Evolutionary conservation across 2,329 filamentous ascomycete genomes (phyloP).

Genomic region (Alternaria viburni): DNA sequence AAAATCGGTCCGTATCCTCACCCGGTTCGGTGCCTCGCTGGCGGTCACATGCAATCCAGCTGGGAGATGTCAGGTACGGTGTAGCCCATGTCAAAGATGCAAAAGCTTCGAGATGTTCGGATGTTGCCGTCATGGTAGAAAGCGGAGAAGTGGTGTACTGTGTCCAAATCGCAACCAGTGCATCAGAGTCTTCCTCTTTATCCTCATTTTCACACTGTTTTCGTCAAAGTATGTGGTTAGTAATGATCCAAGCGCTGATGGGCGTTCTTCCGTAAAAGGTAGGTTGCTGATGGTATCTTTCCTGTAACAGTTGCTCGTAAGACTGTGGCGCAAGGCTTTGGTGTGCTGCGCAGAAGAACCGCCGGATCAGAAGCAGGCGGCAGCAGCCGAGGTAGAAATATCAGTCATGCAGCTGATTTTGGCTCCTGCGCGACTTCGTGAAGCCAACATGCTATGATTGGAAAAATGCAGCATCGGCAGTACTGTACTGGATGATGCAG

Average conservation of each 20-base stretch:
- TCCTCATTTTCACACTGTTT: background rate
- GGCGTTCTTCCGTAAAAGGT: background rate
- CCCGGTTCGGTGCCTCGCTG: conserved; percentile 12
- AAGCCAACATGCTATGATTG: background rate
- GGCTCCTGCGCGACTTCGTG: background rate
- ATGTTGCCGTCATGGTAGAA: conserved; percentile 12
- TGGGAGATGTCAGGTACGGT: conserved; percentile 24
- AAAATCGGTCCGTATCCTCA: conserved; percentile 21
- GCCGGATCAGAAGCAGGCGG: background rate
- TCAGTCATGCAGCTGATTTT: background rate
- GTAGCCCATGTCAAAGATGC: conserved; percentile 29
- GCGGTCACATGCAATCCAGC: conserved; percentile 25
- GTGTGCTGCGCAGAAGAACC: background rate
- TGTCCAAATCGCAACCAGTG: background rate
- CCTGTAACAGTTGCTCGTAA: background rate
- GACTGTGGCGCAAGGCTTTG: background rate
- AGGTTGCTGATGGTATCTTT: background rate
- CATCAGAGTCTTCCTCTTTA: background rate
- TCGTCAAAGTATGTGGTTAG: background rate
- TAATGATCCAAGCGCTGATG: background rate
- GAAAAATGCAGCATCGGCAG: background rate
- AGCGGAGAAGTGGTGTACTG: background rate
- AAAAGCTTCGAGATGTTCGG: conserved; percentile 26
- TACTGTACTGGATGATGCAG: background rate
- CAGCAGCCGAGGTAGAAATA: background rate